A percentile compares a stretch with the other conserved stretches of the same genome.
phyloP scores from a whole-genome alignment of 2,329 filamentous ascomycete species.

The Rhexocercosporidium sp. region DNA sequence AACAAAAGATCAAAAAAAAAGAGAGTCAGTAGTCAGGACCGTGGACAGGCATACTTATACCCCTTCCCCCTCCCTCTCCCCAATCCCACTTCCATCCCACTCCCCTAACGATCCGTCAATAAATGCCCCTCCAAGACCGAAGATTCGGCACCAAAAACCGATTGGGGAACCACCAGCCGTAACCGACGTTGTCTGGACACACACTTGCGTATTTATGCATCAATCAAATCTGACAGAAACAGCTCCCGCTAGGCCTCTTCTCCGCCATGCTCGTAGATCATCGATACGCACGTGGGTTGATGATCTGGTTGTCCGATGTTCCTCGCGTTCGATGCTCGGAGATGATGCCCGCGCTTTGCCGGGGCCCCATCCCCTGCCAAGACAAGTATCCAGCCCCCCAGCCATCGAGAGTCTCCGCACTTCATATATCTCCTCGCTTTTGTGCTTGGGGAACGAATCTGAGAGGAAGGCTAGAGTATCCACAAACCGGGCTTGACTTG shows the following conservation, averaged over 20 bases:
- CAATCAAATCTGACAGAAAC: background rate
- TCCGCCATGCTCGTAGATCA: constrained; percentile 1
- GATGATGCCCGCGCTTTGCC: constrained; percentile 8
- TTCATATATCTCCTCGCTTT: constrained; percentile 10
- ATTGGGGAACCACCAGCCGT: constrained; percentile 2
- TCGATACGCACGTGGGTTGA: constrained; percentile 5
- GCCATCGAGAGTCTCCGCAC: background rate
- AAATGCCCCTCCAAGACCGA: constrained; percentile 9
- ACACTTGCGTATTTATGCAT: too few species aligned
- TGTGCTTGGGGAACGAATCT: background rate
- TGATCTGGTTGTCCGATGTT: constrained; percentile 7
- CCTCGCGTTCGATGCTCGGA: background rate
- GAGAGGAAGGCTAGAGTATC: background rate
- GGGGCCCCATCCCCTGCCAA: constrained; percentile 1
- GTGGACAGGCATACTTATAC: constrained; percentile 16
- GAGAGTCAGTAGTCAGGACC: background rate
- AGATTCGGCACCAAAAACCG: background rate
- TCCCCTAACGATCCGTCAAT: too few species aligned
- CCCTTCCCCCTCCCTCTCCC: background rate
- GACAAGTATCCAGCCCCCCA: background rate
- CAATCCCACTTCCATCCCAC: background rate
- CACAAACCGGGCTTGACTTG: background rate
- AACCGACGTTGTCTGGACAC: constrained; percentile 7
- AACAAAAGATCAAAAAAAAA: background rate
- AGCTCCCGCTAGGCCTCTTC: background rate